Base-by-base conservation (phyloP, 805 yeast genomes). In the Barnettozyma sucrosica region DNA sequence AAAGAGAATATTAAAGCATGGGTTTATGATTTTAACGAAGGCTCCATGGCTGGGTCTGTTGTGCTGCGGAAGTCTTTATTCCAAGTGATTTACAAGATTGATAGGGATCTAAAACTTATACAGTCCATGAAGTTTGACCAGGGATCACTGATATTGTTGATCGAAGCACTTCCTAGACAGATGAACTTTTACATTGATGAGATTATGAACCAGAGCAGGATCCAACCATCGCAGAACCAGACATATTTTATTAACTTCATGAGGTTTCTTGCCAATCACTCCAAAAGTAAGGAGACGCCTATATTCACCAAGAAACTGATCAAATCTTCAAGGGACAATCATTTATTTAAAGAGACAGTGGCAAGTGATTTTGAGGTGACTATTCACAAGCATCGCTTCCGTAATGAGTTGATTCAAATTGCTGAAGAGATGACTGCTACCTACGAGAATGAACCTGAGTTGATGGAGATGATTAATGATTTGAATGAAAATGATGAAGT, bases 41-140 rank as follows among this genome's bases (percentile, higher is more conserved):
- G 39, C 9, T 11, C 6, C 20, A 23, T 42, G 10, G 21, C 19
- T 7, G 16, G 24, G 13, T 45, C 51, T 14, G 23, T 46, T 3
- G n/a, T 48, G 14, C 33, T 43, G 25, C 38, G 33, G 3, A 49
- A 49, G 33, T 49, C 51, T 9, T 40, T 49, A 4, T 49, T 37
- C 16, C 51, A 49, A 40, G 37, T 49, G 25, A 39, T 45, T 10
- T 40, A 45, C 14, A 46, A 45, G 33, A 18, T 45, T 26, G 42
- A 48, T 20, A 40, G 40, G 39, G 44, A 46, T 21, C 40, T 43
- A 18, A 39, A 34, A 11, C 26, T 24, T 8, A 26, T 43, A 23
- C 18, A 23, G 19, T 21, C 20, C 16, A 23, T 45, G 26, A 32
- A 26, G 6, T 39, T 21, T 21, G 34, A 43, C 14, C 21, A 34